Base-by-base conservation (phyloP, 2,329 filamentous ascomycete species). In the Arthrobotrys megalospora region DNA sequence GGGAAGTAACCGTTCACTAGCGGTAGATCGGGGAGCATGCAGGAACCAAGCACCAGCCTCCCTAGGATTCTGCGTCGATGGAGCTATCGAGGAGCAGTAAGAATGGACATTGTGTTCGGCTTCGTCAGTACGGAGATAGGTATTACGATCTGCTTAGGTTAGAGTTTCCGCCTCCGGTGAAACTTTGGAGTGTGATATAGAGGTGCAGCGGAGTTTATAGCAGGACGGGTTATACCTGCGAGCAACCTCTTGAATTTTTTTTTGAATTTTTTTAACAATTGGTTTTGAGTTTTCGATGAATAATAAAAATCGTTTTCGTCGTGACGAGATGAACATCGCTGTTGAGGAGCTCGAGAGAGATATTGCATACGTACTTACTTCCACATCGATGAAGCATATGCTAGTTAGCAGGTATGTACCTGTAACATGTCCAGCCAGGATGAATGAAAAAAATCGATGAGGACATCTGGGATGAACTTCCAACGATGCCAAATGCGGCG, bases 1-100 rank as follows among this genome's bases (percentile, higher is more conserved):
- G 34, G 16, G 36, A 60, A 53, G 21, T 41, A 16, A 36, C 55
- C 47, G 47, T 50, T 45, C 58, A 19, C 41, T 34, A 45, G 65
- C 65, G 65, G 65, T 34, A 53, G 64, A 45, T 58, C 64, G 64
- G 64, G 45, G 58, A 43, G 28, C 64, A 55, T 68, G 64, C 64
- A 68, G 64, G 64, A 68, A 62, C 66, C 45, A 32, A 70, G 55
- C 53, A 69, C 66, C 50, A 69, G 53, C 66, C 66, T 69, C 66
- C 52, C 34, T 60, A 60, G 36, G 55, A 60, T 58, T 60, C 52
- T 53, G 19, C 32, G 52, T 58, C 32, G 28, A 34, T 16, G 28
- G 24, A 36, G 11, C 28, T 58, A 28, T 55, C 41, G 10, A 45
- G 28, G 34, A 16, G 16, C 11, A 55, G 24, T 52, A 38, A 32